Percentiles rank a stretch among this genome's conserved stretches.
phyloP scores from a whole-genome alignment of 371 early-diverging fungal genomes.

The Mucor plumbeus region DNA sequence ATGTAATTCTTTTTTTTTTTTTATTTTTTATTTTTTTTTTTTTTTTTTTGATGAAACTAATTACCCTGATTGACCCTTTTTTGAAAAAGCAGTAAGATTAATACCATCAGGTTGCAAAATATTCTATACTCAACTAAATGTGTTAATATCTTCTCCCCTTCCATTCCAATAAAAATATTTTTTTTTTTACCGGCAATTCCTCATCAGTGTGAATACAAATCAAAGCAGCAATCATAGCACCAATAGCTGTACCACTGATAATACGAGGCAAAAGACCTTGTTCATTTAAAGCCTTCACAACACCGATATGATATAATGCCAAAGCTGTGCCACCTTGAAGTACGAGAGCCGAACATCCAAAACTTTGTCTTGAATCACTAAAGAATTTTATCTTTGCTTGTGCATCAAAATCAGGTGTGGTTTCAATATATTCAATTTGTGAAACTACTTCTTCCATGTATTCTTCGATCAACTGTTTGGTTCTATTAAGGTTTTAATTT shows the following conservation, averaged over 20 bases:
- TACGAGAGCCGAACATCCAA: conserved; percentile 74
- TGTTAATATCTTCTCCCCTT: neutral
- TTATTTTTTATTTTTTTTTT: too few species aligned
- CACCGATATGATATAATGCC: conserved; percentile 77
- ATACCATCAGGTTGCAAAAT: conserved; percentile 69
- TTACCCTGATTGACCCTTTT: conserved; percentile 54
- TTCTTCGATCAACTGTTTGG: conserved; percentile 73
- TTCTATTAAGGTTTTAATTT: conserved; percentile 37
- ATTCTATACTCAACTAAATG: conserved; percentile 29
- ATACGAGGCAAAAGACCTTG: conserved; percentile 71
- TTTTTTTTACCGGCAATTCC: conserved; percentile 63
- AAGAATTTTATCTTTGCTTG: conserved; percentile 73
- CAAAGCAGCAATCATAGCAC: conserved; percentile 75
- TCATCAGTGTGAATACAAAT: conserved; percentile 75
- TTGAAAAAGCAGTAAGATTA: conserved; percentile 67
- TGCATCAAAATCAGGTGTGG: conserved; percentile 49
- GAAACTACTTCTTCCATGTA: conserved; percentile 70
- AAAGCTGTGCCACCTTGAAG: conserved; percentile 72
- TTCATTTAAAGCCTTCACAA: conserved; percentile 73
- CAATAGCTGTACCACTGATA: conserved; percentile 75
- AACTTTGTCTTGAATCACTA: conserved; percentile 68
- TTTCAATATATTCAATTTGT: conserved; percentile 64
- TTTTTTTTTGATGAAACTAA: neutral
- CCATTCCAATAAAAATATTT: neutral
- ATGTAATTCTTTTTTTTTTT: neutral